Base-by-base conservation (phyloP, 1,139 yeast genomes). In the Kodamaea fungicola region DNA sequence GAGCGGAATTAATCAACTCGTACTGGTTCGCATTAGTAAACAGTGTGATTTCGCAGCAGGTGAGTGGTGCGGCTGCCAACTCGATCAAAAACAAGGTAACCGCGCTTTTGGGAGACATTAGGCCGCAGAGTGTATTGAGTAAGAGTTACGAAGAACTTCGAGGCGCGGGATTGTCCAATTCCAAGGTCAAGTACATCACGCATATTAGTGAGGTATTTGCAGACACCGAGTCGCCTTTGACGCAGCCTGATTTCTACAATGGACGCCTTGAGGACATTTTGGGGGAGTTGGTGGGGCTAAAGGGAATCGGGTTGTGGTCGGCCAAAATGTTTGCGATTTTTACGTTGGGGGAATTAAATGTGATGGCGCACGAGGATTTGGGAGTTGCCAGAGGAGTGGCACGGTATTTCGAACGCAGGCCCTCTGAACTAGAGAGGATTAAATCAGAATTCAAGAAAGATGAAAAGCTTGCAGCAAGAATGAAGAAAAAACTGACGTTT, bases 291-390 rank as follows among this genome's bases (percentile, higher is more conserved):
- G 78, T 79, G 1, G 50, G 52, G 28, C 64, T 88, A 39, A 85
- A 87, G 52, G 97, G 97, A 0, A 76, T 89, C 25, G 97, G 97
- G 0, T 76, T 79, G 1, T 89, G 97, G 97, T 80, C 90, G 7
- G 94, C 95, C 0, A 85, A 83, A 41, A 89, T 89, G 96, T 89
- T 88, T 61, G 62, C 84, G 12, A 56, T 83, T 13, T 87, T 88
- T 53, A 83, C 85, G 0, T 61, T 89, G 33, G 72, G 72, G 24
- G 72, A 85, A 42, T 55, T 76, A 54, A 82, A 89, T 54, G 77
- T 86, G 0, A 86, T 87, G 57, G 84, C 94, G 2, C 67, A 77
- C 9, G 89, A 82, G 26, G 97, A 90, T 60, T 64, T 89, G 38
- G 97, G 96, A 1, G 76, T 89, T 2, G 90, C 92, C 28, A 66